A percentile compares a stretch with the other conserved stretches of the same genome.
Conservation (phyloP, 225 moss, liverwort and hornwort genomes). For the Pleurozium schreberi region DNA sequence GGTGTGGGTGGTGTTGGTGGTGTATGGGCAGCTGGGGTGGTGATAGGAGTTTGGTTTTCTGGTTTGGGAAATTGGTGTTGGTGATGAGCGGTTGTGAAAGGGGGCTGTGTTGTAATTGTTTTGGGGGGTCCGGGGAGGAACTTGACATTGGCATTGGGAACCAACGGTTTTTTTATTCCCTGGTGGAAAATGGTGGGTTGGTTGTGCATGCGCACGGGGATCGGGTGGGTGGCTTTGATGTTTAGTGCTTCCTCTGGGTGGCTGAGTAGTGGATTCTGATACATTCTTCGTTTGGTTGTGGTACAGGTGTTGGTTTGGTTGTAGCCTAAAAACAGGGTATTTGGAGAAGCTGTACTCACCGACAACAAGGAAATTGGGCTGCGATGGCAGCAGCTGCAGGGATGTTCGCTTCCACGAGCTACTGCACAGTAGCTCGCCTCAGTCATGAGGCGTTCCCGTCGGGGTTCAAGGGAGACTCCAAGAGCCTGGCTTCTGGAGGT, state of each 20-base stretch:
- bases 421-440: neutral
- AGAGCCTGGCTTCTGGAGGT: neutral
- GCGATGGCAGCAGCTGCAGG: conserved; percentile 23
- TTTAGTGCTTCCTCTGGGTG: neutral
- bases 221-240: neutral
- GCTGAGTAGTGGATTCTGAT: neutral
- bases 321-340: neutral
- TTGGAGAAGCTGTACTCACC: neutral
- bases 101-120: neutral
- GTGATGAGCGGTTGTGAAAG: neutral
- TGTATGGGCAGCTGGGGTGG: neutral
- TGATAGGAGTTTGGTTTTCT: neutral
- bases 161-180: neutral
- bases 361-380: neutral
- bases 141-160: neutral
- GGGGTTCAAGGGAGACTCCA: conserved; percentile 22
- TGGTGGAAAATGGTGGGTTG: neutral
- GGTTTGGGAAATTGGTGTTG: neutral
- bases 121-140: neutral
- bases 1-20: neutral
- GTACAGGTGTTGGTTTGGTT: neutral
- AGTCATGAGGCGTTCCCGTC: neutral
- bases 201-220: neutral
- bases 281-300: neutral
- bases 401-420: conserved; percentile 36